Percentiles rank a stretch among this genome's conserved stretches.
phyloP scores from a whole-genome alignment of 1,284 basidiomycete species.

The Taiwanofungus camphoratus region DNA sequence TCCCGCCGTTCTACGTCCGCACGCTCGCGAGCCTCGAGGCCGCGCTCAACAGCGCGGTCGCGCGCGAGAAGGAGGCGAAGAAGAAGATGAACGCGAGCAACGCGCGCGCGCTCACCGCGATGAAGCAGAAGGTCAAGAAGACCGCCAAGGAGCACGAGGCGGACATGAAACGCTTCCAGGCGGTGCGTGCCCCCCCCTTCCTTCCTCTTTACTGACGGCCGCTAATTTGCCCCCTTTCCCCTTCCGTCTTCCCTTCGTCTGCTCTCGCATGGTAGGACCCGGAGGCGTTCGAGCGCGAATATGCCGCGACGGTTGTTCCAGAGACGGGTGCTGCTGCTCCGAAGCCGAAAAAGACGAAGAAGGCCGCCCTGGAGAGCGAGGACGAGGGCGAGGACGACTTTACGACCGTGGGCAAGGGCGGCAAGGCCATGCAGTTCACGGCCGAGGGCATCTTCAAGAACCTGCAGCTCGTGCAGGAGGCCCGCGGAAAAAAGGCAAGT shows the following conservation, averaged over 20 bases:
- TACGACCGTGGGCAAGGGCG: conserved; percentile 89
- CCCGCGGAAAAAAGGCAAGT: conserved; percentile 88
- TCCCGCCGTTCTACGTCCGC: conserved; percentile 85
- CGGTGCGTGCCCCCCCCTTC: conserved; percentile 50
- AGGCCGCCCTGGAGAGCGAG: conserved; percentile 28
- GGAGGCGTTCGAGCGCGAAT: conserved; percentile 82
- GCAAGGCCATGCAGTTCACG: conserved; percentile 80
- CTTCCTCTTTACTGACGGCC: background rate
- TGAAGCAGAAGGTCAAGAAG: conserved; percentile 98
- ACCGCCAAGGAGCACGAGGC: conserved; percentile 85
- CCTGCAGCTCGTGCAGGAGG: conserved; percentile 88
- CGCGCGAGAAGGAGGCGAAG: conserved; percentile 86
- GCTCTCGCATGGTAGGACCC: conserved; percentile 57
- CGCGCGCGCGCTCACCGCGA: conserved; percentile 90
- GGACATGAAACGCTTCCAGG: conserved; percentile 75
- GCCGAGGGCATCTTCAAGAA: conserved; percentile 92
- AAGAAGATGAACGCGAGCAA: conserved; percentile 98
- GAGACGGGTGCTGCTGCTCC: conserved; percentile 37
- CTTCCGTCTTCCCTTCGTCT: background rate
- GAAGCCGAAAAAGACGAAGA: conserved; percentile 41
- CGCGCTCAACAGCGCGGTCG: conserved; percentile 68
- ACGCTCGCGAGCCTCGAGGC: conserved; percentile 75
- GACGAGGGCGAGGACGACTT: conserved; percentile 68
- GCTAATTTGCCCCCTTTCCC: background rate
- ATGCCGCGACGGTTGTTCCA: conserved; percentile 47